Evolutionary conservation across 2,329 filamentous ascomycete genomes (phyloP).

Genomic region (Drechslerella stenobrocha): DNA sequence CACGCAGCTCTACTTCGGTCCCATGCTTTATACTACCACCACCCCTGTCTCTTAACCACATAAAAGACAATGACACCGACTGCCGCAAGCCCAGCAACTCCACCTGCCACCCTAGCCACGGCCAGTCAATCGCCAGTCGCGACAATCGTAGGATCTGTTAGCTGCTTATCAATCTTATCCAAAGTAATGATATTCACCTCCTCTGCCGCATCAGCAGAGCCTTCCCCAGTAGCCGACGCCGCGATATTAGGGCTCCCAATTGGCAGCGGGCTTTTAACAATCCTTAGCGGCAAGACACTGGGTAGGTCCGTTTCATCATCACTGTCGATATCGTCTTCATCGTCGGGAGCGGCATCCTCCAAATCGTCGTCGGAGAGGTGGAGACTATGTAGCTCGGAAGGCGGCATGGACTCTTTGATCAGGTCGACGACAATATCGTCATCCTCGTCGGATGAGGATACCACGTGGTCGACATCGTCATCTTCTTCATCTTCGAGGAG

Average conservation of each 20-base stretch:
- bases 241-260: conserved; percentile 11
- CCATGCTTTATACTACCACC: conserved; percentile 24
- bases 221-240: conserved; percentile 1
- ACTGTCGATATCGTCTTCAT: conserved; percentile 36
- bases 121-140: conserved; percentile 41
- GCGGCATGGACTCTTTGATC: conserved; percentile 43
- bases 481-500: conserved; percentile 30
- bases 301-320: conserved; percentile 43
- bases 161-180: conserved; percentile 45
- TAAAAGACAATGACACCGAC: conserved; percentile 28
- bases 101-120: conserved; percentile 20
- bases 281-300: conserved; percentile 37
- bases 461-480: conserved; percentile 30
- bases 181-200: conserved; percentile 46
- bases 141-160: conserved; percentile 40
- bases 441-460: conserved; percentile 39
- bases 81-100: conserved; percentile 20
- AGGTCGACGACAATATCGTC: conserved; percentile 46
- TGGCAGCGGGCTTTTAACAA: conserved; percentile 25
- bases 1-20: background rate
- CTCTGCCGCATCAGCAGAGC: conserved; percentile 24
- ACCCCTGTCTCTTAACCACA: conserved; percentile 33
- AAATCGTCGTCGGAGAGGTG: conserved; percentile 46
- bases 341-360: conserved; percentile 34
- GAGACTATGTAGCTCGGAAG: conserved; percentile 38